These are phyloP conservation scores for Boehmeria nivea DNA, from an alignment of 306 rosid species.

Conservation along the genomic window DNA sequence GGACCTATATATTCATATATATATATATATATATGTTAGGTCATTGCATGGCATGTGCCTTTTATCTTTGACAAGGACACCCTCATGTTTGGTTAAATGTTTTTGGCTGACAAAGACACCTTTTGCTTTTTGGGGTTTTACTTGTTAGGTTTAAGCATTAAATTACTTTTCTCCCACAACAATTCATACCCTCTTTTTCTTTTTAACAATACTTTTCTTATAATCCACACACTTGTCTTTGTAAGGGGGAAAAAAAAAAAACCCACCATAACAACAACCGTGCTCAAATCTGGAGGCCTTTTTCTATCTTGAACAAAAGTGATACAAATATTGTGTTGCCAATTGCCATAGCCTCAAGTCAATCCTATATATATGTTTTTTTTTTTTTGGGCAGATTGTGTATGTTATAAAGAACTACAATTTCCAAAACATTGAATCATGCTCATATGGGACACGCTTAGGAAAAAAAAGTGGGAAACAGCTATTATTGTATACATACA, in stretches of 20 bases:
- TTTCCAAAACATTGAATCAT: background rate
- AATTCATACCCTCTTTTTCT: constrained; percentile 3
- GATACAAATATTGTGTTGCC: background rate
- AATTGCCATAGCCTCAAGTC: background rate
- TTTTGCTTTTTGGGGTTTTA: background rate
- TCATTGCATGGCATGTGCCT: background rate
- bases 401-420: background rate
- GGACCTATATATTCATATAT: no score
- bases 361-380: background rate
- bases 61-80: constrained; percentile 4
- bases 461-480: background rate
- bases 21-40: no score
- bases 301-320: background rate
- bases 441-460: background rate
- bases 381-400: no score
- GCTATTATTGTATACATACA: background rate
- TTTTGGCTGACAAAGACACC: constrained; percentile 5
- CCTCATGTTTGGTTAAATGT: constrained; percentile 3
- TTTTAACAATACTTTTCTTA: background rate
- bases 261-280: background rate
- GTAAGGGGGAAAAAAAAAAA: background rate
- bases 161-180: constrained; percentile 19
- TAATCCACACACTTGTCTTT: background rate
- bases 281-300: background rate
- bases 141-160: constrained; percentile 26